Evolutionary conservation across 129 eudicot species (phyloP), one percentile per base, ranked within the genome.

Genomic region (Chrysanthemum lavandulifolium): DNA sequence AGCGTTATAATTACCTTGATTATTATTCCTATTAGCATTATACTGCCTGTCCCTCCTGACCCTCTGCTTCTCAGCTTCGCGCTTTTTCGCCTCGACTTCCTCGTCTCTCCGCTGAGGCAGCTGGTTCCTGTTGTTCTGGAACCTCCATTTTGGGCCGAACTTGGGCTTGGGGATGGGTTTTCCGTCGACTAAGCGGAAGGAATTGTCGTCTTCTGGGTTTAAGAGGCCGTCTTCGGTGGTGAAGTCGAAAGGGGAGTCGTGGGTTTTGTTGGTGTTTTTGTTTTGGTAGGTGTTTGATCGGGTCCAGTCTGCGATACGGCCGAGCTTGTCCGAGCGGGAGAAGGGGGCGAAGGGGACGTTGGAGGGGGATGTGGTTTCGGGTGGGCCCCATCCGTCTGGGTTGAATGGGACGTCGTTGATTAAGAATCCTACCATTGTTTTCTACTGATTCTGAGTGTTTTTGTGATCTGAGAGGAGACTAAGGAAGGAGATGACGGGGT

Each of bases 341-440:
- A 88, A 91, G 2, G 97, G 96, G 68, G 93, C 97, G 68, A 92
- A 92, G 18, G 97, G 96, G 61, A 83, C 84, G 69, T 86, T 84
- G 61, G 43, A 75, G 65, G 72, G 79, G 16, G 50, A 80, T 16
- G 23, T 31, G 67, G 97, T 61, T 1, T 92, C 94, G 11, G 84
- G 86, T 2, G 96, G 97, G 4, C 97, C 97, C 97, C 97, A 92
- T 0, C 97, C 97, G 75, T 91, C 97, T 66, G 93, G 83, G 52
- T 91, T 75, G 87, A 84, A 91, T 0, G 97, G 93, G 0, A 91
- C 97, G 11, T 85, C 69, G 56, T 80, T 89, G 40, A 92, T 72
- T 53, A 86, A 87, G 65, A 92, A 89, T 5, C 81, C 81, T 5
- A 81, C 88, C 78, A n/a, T 67, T 78, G 10, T 23, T 23, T 23